phyloP scores from a whole-genome alignment of 202 grass and related monocot genomes.

The Bolboschoenoplectus hybrid region DNA sequence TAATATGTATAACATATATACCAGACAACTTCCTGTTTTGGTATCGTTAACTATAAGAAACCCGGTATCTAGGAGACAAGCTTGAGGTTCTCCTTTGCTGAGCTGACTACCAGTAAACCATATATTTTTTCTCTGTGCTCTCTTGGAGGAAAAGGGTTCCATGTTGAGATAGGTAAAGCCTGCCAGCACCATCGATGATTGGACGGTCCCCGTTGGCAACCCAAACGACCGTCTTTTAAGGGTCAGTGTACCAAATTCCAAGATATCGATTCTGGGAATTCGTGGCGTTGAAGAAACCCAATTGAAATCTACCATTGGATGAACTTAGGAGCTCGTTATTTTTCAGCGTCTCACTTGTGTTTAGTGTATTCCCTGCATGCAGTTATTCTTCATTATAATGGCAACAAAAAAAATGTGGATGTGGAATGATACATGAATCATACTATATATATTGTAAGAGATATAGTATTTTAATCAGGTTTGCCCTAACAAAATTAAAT shows the following conservation, averaged over 20 bases:
- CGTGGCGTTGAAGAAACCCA: conserved; percentile 39
- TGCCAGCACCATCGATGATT: conserved; percentile 19
- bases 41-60: conserved; percentile 29
- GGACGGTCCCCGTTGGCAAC: conserved; percentile 28
- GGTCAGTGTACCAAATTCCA: conserved; percentile 34
- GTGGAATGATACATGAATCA: neutral
- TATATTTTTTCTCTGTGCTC: neutral
- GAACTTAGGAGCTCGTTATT: conserved; percentile 26
- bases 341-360: neutral
- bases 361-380: conserved; percentile 24
- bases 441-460: too few relatives aligned
- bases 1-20: neutral
- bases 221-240: conserved; percentile 26
- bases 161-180: neutral
- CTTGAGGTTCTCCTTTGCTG: conserved; percentile 26
- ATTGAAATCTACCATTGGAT: conserved; percentile 1
- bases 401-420: neutral
- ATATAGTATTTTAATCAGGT: too few relatives aligned
- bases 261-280: conserved; percentile 25
- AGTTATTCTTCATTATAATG: neutral
- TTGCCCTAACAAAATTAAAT: too few relatives aligned
- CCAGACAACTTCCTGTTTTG: neutral
- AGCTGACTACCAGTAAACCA: neutral
- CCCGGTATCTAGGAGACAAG: conserved; percentile 24
- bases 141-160: conserved; percentile 20